These are phyloP conservation scores for Marasmius sp. DNA, from an alignment of 1,284 basidiomycete species.

Conservation along the genomic window DNA sequence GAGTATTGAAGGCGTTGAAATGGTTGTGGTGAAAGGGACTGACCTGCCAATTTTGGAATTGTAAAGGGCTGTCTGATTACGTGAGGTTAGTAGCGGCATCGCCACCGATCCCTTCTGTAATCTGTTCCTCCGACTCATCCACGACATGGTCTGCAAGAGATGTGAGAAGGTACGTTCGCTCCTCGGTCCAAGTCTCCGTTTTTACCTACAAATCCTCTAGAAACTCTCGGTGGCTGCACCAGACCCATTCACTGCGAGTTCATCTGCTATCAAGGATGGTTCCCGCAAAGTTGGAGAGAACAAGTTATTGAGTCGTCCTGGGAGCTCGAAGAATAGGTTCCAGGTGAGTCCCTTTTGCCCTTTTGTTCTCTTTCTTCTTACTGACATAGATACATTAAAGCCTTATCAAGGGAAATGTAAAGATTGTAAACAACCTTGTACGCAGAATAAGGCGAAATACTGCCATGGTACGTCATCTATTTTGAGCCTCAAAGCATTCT, in stretches of 20 bases:
- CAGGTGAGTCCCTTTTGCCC: conserved; percentile 45
- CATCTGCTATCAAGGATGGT: conserved; percentile 72
- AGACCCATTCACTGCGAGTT: conserved; percentile 75
- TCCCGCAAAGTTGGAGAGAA: conserved; percentile 81
- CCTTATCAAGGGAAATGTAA: conserved; percentile 83
- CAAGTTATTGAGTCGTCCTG: conserved; percentile 69
- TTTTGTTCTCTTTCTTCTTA: conserved; percentile 14
- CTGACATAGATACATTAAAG: conserved; percentile 33
- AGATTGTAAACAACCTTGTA: conserved; percentile 77
- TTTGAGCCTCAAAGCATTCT: conserved; percentile 17
- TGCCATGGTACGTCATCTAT: conserved; percentile 70
- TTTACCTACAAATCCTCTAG: conserved; percentile 37
- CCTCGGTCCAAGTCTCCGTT: conserved; percentile 9
- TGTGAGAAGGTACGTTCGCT: conserved; percentile 62
- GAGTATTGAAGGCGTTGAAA: neutral
- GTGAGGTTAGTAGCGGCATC: conserved; percentile 14
- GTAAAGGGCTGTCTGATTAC: neutral
- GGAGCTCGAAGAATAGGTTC: conserved; percentile 70
- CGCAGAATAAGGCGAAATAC: conserved; percentile 82
- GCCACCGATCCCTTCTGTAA: neutral
- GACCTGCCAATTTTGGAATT: neutral
- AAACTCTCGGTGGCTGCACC: conserved; percentile 82
- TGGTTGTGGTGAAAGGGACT: neutral
- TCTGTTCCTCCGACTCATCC: conserved; percentile 7
- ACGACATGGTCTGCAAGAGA: conserved; percentile 71